A percentile compares a stretch with the other conserved stretches of the same genome.
phyloP scores from a whole-genome alignment of 108 stramenopile genomes.

The Skeletonema grethae region DNA sequence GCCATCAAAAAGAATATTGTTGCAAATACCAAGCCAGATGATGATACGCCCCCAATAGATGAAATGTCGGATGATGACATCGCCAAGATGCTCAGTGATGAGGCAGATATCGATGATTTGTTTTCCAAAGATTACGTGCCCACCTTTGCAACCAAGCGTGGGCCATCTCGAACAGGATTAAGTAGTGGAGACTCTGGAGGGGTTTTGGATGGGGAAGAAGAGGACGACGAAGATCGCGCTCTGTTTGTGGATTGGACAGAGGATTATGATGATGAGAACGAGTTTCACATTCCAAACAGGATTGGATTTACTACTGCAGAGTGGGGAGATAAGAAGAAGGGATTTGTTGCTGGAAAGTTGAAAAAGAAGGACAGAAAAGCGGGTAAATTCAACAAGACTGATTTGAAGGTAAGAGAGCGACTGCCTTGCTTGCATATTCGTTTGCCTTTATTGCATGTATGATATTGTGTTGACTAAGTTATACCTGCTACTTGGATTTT shows the following conservation, averaged over 20 bases:
- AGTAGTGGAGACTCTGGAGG: constrained; percentile 1
- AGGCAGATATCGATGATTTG: constrained; percentile 12
- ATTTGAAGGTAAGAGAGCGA: constrained; percentile 58
- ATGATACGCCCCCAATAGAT: constrained; percentile 21
- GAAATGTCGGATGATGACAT: constrained; percentile 54
- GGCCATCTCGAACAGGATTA: not conserved
- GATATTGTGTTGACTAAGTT: constrained; percentile 2
- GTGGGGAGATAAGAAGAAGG: constrained; percentile 68
- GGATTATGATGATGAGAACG: constrained; percentile 82
- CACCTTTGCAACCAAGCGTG: constrained; percentile 31
- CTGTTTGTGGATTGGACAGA: constrained; percentile 63
- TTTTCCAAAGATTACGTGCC: constrained; percentile 20
- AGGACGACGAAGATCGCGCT: constrained; percentile 18
- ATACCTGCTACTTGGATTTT: constrained; percentile 6
- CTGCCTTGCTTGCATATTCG: not conserved
- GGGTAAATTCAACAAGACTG: constrained; percentile 71
- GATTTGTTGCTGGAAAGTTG: constrained; percentile 73
- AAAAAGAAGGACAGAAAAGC: constrained; percentile 66
- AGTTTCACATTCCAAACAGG: constrained; percentile 86
- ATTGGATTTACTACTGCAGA: constrained; percentile 70
- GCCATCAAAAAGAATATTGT: constrained; percentile 13
- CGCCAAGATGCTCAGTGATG: constrained; percentile 39
- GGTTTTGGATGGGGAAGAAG: constrained; percentile 4
- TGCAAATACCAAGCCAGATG: constrained; percentile 41
- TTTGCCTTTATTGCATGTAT: not conserved